Evolutionary conservation across 148 eudicot species (phyloP).

Genomic region (Diospyros kaki): DNA sequence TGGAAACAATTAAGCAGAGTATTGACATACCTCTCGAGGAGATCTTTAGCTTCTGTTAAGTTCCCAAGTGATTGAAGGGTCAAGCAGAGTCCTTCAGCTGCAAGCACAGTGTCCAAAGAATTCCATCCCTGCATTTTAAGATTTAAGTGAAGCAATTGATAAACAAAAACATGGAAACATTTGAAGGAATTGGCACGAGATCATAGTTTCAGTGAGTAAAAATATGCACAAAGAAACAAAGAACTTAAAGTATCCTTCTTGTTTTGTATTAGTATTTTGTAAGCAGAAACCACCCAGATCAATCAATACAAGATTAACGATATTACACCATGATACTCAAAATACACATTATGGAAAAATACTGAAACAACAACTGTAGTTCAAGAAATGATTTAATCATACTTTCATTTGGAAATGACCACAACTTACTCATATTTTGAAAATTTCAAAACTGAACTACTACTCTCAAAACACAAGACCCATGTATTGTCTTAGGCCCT

Average conservation of each 20-base stretch:
- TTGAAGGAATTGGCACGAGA: neutral
- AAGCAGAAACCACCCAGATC: neutral
- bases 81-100: slow-evolving; percentile 76
- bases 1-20: slow-evolving; percentile 1
- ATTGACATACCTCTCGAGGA: slow-evolving; percentile 53
- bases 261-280: neutral
- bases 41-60: slow-evolving; percentile 64
- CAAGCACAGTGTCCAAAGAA: slow-evolving; percentile 70
- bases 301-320: neutral
- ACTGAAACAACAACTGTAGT: neutral
- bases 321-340: neutral
- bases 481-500: neutral
- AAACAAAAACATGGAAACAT: neutral
- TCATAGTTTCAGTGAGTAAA: neutral
- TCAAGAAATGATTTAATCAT: neutral
- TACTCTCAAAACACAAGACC: neutral
- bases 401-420: neutral
- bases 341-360: neutral
- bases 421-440: neutral
- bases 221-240: neutral
- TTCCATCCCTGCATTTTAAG: slow-evolving; percentile 67
- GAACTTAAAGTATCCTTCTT: neutral
- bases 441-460: neutral
- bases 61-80: slow-evolving; percentile 65
- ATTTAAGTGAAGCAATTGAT: neutral